Evolutionary conservation across 2,329 filamentous ascomycete species (phyloP), one percentile per base, ranked within the genome.

Genomic region (Bertia moriformis): DNA sequence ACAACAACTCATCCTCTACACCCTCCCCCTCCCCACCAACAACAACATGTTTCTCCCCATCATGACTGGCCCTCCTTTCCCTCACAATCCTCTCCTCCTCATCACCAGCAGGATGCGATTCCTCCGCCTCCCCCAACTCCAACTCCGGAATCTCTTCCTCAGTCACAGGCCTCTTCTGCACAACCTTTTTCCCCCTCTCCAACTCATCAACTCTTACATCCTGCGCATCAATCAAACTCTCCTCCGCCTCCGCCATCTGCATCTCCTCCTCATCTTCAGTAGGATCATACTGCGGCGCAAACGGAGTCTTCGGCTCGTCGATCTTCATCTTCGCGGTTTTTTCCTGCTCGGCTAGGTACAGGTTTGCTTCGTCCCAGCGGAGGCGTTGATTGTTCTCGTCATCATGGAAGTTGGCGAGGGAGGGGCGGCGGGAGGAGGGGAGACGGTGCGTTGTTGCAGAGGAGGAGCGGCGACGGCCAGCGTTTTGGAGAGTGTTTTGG

Each of bases 291-390:
- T 87, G 85, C 53, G 81, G 83, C 24, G 86, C 91, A 57, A 89
- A 98, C 3, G 91, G 91, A 4, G 91, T 98, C 70, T 98, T 98
- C 44, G 91, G 91, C 65, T 98, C 91, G 48, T 87, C 84, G 47
- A 98, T 98, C 69, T 96, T 98, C 91, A 98, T 98, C 42, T 88
- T 95, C 44, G 83, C 81, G 43, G 79, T 86, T 60, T 84, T 88
- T 61, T 96, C 86, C 60, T 96, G 89, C 63, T 98, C 91, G 4
- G 91, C 91, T 39, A 98, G 72, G 62, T 95, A 98, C 20, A 98
- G 72, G 55, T 98, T 98, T 36, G 85, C 91, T 65, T 98, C 91
- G 59, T 98, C 91, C 91, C 91, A 98, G 64, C 95, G 94, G 48
- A 98, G 69, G 45, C 87, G 79, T 45, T 83, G 81, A 42, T 73